A percentile compares a stretch with the other conserved stretches of the same genome.
These are phyloP conservation scores for Populus ilicifolia DNA, from an alignment of 345 rosid genomes.

Conservation along the genomic window DNA sequence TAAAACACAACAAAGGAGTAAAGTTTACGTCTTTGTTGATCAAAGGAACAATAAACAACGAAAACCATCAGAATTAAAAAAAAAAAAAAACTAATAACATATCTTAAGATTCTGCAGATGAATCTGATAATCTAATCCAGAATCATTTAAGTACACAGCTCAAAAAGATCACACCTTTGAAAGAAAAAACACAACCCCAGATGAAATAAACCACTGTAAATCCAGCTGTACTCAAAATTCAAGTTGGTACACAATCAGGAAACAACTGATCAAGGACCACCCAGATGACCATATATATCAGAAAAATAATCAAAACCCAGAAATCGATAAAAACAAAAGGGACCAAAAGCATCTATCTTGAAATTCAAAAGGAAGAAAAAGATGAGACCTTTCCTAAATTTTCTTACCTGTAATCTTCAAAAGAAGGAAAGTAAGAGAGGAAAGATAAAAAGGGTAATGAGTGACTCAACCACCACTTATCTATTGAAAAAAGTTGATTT, in stretches of 20 bases:
- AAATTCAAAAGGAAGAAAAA: neutral
- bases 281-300: neutral
- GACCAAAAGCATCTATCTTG: neutral
- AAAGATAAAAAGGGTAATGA: conserved; percentile 2
- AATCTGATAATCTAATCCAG: neutral
- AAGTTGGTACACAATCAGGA: neutral
- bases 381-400: neutral
- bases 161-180: neutral
- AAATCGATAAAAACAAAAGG: neutral
- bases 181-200: neutral
- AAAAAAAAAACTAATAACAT: neutral
- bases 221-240: conserved; percentile 6
- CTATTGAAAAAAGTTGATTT: conserved; percentile 14
- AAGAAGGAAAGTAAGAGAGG: conserved; percentile 4
- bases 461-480: conserved; percentile 50
- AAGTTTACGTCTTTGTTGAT: neutral
- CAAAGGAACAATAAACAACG: neutral
- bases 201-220: neutral
- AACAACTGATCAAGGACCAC: neutral
- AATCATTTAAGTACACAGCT: neutral
- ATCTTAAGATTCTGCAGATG: neutral
- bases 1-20: neutral
- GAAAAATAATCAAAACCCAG: neutral
- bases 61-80: neutral
- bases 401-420: conserved; percentile 17